phyloP scores from a whole-genome alignment of 179 eudicot genomes.

The Gypsophila paniculata region DNA sequence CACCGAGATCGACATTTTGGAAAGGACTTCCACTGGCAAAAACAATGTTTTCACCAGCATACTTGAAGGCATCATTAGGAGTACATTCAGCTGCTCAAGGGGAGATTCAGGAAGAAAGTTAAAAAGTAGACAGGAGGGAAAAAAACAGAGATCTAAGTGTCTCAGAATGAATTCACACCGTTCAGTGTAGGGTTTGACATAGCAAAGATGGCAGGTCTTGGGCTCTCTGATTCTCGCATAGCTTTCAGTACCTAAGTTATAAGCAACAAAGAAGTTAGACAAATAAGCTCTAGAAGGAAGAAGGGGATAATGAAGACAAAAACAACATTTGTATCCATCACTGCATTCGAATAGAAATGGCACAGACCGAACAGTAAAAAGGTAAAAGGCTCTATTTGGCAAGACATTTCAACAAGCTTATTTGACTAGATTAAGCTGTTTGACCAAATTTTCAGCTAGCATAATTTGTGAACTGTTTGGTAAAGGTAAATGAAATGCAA shows the following conservation, averaged over 20 bases:
- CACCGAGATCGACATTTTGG: constrained; percentile 85
- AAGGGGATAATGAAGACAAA: too few relatives aligned
- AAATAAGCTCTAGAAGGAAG: constrained; percentile 5
- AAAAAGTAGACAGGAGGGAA: constrained; percentile 5
- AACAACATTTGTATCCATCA: too few relatives aligned
- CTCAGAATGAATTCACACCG: constrained; percentile 43
- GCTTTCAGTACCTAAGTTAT: constrained; percentile 77
- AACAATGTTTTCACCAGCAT: constrained; percentile 91
- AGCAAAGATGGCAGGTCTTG: constrained; percentile 91
- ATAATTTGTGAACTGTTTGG: too few relatives aligned
- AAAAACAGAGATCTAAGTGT: not conserved
- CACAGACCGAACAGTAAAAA: too few relatives aligned
- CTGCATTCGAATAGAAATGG: too few relatives aligned
- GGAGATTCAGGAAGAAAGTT: constrained; percentile 1
- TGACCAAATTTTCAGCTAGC: too few relatives aligned
- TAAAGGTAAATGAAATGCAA: too few relatives aligned
- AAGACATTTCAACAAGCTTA: too few relatives aligned
- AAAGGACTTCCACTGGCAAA: constrained; percentile 99
- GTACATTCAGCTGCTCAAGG: constrained; percentile 85
- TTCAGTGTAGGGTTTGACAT: constrained; percentile 98
- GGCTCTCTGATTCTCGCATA: constrained; percentile 80
- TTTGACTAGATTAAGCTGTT: too few relatives aligned
- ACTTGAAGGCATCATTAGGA: constrained; percentile 83
- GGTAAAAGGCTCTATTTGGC: too few relatives aligned
- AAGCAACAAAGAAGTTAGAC: not conserved